Base-by-base conservation (phyloP, 2,329 filamentous ascomycete species). In the Cladosporium cucumerinum region DNA sequence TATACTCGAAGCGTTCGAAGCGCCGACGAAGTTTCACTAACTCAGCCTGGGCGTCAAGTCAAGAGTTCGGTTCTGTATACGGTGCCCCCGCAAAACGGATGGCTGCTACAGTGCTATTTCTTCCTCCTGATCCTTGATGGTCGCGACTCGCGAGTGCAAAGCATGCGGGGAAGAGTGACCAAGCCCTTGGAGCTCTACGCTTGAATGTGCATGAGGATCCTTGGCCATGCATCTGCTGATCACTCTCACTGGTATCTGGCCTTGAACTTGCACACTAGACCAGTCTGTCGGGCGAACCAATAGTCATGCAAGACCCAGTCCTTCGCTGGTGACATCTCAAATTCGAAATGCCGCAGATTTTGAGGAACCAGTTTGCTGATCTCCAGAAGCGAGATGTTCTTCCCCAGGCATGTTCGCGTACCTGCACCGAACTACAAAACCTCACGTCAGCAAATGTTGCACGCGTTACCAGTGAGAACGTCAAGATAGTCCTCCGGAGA, bases 341-440 rank as follows among this genome's bases (percentile, higher is more conserved):
- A 58, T 16, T 71, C 68, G 51, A 71, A 74, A 18, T 66, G 51
- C 25, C 70, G 59, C 26, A 74, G 43, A 43, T 75, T 30, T 64
- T 72, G 65, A 18, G 73, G 73, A 6, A 76, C 63, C 28, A 76
- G 48, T 65, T 74, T 76, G 36, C 61, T 65, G 66, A 76, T 73
- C 61, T 76, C 74, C 52, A 76, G 59, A 43, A 72, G 63, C 2
- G 67, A 65, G 52, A 76, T 71, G 55, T 75, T 71, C 57, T 66
- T 68, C 0, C 77, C 77, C 12, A 74, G 71, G 63, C 77, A 78
- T 2, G 69, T 73, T 10, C 77, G 66, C 0, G 72, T 70, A 1
- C 77, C 76, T 4, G 67, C 72, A 8, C 77, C 77, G 57, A 79
- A 78, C 61, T 63, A 46, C 26, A 28, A 30, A 34, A 3, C 55